Percentiles rank a stretch among this genome's conserved stretches.
These are phyloP conservation scores for Hibiscus syriacus DNA, from an alignment of 345 rosid species.

Conservation along the genomic window DNA sequence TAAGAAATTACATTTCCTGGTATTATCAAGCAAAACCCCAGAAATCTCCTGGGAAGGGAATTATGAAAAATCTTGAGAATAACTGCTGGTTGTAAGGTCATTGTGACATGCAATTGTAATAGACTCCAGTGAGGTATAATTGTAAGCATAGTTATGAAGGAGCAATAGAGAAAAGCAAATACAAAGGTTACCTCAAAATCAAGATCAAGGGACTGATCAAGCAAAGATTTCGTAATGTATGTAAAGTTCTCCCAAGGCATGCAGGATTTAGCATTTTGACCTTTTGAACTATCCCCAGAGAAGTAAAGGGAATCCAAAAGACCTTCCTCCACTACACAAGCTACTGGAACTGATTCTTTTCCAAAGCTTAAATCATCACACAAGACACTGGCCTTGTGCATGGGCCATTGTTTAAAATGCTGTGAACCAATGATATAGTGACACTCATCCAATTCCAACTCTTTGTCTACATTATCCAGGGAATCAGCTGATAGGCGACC, in stretches of 20 bases:
- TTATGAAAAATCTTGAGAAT: background rate
- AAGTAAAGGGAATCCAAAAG: conserved; percentile 29
- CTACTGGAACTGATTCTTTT: conserved; percentile 60
- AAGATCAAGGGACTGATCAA: conserved; percentile 41
- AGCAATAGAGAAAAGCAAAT: background rate
- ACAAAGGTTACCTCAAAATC: conserved; percentile 46
- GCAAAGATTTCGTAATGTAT: conserved; percentile 55
- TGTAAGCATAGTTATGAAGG: background rate
- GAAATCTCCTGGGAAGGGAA: background rate
- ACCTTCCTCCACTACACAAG: conserved; percentile 66
- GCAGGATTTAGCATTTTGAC: conserved; percentile 21
- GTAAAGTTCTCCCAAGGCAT: conserved; percentile 81
- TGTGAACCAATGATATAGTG: conserved; percentile 64
- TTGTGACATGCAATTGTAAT: background rate
- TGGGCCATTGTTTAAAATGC: conserved; percentile 42
- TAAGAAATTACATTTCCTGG: conserved; percentile 1
- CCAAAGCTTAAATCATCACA: conserved; percentile 88
- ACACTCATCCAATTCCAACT: conserved; percentile 75
- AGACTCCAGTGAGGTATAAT: background rate
- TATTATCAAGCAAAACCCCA: background rate
- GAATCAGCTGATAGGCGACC: conserved; percentile 17
- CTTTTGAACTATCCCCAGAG: conserved; percentile 19
- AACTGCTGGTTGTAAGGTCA: background rate
- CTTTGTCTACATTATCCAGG: conserved; percentile 23
- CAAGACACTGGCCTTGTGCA: conserved; percentile 40